A percentile compares a stretch with the other conserved stretches of the same genome.
Conservation (phyloP, 176 grass and related monocot genomes). For the Oropetium thomaeum region DNA sequence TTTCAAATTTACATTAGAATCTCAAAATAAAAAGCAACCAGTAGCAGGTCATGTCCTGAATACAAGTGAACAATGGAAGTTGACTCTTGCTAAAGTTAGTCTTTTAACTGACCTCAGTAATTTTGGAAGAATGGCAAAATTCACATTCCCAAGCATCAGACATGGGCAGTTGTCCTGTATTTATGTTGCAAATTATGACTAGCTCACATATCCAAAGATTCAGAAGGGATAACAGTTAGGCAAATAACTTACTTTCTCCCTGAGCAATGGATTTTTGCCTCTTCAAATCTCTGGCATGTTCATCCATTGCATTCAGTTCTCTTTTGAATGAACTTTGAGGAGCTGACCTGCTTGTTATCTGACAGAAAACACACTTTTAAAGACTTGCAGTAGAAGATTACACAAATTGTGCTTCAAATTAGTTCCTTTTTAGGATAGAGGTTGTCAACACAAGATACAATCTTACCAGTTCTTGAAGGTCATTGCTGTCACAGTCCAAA, state of each 20-base stretch:
- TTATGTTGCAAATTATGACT: constrained; percentile 1
- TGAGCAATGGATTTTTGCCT: constrained; percentile 52
- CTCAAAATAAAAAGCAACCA: background rate
- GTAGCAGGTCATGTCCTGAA: background rate
- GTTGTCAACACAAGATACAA: background rate
- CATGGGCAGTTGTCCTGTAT: constrained; percentile 41
- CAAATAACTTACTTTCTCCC: constrained; percentile 38
- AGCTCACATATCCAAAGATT: background rate
- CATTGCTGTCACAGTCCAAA: constrained; percentile 75
- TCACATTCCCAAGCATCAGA: constrained; percentile 42
- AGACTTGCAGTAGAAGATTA: background rate
- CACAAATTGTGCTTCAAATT: background rate
- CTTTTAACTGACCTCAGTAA: constrained; percentile 44
- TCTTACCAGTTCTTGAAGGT: constrained; percentile 65
- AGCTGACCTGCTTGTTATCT: constrained; percentile 50
- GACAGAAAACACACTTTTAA: constrained; percentile 7
- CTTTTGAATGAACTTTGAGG: constrained; percentile 43
- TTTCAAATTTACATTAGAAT: constrained; percentile 20
- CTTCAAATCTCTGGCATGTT: constrained; percentile 53
- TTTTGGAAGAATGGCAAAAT: constrained; percentile 70
- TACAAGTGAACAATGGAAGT: background rate
- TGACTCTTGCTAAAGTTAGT: constrained; percentile 17
- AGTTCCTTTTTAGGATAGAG: background rate
- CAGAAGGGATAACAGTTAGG: background rate
- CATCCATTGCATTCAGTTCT: constrained; percentile 27